phyloP scores from a whole-genome alignment of 176 grass and related monocot species.

The Oryza longistaminata region DNA sequence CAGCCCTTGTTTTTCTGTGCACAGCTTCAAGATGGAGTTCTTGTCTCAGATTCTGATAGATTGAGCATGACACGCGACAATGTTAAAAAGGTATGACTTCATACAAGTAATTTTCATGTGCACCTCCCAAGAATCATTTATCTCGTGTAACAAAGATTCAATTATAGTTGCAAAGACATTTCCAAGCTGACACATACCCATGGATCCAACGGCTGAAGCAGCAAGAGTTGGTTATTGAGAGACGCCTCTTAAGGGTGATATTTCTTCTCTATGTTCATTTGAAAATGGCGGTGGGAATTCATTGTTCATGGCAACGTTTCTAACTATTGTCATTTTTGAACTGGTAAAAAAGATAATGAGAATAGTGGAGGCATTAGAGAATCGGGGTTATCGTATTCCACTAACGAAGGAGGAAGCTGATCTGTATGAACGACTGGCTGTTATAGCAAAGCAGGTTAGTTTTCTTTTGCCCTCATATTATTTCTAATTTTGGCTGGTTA shows the following conservation, averaged over 20 bases:
- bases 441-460: slow-evolving; percentile 69
- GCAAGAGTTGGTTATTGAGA: slow-evolving; percentile 79
- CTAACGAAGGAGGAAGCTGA: slow-evolving; percentile 77
- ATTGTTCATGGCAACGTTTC: slow-evolving; percentile 3
- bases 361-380: slow-evolving; percentile 90
- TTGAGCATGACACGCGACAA: slow-evolving; percentile 82
- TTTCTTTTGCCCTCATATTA: slow-evolving; percentile 7
- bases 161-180: slow-evolving; percentile 83
- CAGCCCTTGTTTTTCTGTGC: slow-evolving; percentile 3
- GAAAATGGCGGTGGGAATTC: not conserved
- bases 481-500: slow-evolving; percentile 1
- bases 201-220: slow-evolving; percentile 91
- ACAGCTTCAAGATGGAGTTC: slow-evolving; percentile 98
- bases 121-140: slow-evolving; percentile 2
- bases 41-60: slow-evolving; percentile 84
- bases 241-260: slow-evolving; percentile 86
- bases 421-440: slow-evolving; percentile 62
- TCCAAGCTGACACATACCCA: slow-evolving; percentile 81
- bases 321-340: slow-evolving; percentile 35
- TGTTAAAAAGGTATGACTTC: slow-evolving; percentile 71
- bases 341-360: slow-evolving; percentile 69
- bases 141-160: slow-evolving; percentile 12
- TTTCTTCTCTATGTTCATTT: slow-evolving; percentile 28
- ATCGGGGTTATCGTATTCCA: slow-evolving; percentile 67
- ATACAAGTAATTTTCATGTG: slow-evolving; percentile 9